A percentile compares a stretch with the other conserved stretches of the same genome.
Conservation (phyloP, 148 eudicot species). For the Cornus controversa region DNA sequence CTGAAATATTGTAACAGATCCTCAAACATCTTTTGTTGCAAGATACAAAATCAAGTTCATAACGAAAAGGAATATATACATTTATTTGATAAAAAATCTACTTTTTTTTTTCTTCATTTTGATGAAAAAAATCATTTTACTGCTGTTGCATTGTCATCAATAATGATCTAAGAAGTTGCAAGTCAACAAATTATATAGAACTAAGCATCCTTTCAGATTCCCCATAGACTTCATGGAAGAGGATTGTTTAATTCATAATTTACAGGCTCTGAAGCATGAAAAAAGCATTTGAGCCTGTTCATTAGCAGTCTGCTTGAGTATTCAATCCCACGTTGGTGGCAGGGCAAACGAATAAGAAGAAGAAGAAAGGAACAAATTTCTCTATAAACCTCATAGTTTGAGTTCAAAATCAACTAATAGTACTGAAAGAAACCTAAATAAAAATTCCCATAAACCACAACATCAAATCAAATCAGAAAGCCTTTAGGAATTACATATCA, state of each 20-base stretch:
- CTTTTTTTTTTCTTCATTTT: too few species aligned
- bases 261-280: too few species aligned
- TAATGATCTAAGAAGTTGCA: neutral
- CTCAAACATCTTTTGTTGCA: neutral
- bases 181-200: neutral
- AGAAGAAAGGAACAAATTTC: neutral
- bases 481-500: neutral
- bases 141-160: neutral
- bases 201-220: neutral
- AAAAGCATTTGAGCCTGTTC: too few species aligned
- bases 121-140: neutral
- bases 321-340: too few species aligned
- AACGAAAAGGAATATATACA: neutral
- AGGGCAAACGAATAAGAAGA: too few species aligned
- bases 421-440: neutral
- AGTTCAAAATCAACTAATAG: neutral
- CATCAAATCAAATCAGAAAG: neutral
- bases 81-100: neutral
- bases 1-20: neutral
- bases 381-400: neutral
- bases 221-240: neutral
- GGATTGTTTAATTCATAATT: too few species aligned
- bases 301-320: too few species aligned
- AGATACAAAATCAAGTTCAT: neutral
- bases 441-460: neutral